phyloP scores from a whole-genome alignment of 2,329 filamentous ascomycete species.

The Ophiostoma sp. region DNA sequence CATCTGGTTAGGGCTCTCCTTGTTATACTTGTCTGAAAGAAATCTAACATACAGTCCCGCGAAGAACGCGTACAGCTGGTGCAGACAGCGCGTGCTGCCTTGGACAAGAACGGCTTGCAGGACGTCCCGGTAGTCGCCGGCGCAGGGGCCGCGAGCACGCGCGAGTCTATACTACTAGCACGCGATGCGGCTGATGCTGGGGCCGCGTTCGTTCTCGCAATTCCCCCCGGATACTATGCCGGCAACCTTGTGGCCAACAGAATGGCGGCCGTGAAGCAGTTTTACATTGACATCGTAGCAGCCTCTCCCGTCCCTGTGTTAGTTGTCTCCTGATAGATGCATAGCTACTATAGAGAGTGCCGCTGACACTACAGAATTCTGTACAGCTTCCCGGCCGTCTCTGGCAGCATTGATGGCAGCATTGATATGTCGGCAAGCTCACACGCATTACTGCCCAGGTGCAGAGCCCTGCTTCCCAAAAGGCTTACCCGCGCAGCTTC shows the following conservation, averaged over 20 bases:
- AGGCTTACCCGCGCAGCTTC: slow-evolving; percentile 19
- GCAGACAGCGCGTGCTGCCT: slow-evolving; percentile 1
- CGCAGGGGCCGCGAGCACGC: slow-evolving; percentile 37
- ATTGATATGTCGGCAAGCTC: slow-evolving; percentile 29
- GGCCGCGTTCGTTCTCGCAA: slow-evolving; percentile 36
- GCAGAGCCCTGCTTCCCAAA: slow-evolving; percentile 13
- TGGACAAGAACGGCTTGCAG: slow-evolving; percentile 28
- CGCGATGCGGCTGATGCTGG: slow-evolving; percentile 37
- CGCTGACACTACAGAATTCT: slow-evolving; percentile 23
- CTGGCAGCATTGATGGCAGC: slow-evolving; percentile 27
- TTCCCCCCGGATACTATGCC: slow-evolving; percentile 40
- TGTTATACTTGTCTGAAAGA: neutral
- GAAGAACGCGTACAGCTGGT: slow-evolving; percentile 22
- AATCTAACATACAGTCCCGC: slow-evolving; percentile 5
- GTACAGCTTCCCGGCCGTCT: slow-evolving; percentile 29
- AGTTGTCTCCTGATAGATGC: neutral
- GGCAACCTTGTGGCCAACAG: slow-evolving; percentile 32
- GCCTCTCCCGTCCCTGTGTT: slow-evolving; percentile 28
- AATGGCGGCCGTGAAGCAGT: slow-evolving; percentile 26
- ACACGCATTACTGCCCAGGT: slow-evolving; percentile 26
- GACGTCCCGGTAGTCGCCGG: slow-evolving; percentile 43
- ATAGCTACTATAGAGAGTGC: neutral
- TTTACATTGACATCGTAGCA: slow-evolving; percentile 27
- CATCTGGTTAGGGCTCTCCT: slow-evolving; percentile 16
- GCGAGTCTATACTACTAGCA: slow-evolving; percentile 35